These are phyloP conservation scores for Fusarium dlaminii DNA, from an alignment of 2,329 filamentous ascomycete genomes.

Conservation along the genomic window DNA sequence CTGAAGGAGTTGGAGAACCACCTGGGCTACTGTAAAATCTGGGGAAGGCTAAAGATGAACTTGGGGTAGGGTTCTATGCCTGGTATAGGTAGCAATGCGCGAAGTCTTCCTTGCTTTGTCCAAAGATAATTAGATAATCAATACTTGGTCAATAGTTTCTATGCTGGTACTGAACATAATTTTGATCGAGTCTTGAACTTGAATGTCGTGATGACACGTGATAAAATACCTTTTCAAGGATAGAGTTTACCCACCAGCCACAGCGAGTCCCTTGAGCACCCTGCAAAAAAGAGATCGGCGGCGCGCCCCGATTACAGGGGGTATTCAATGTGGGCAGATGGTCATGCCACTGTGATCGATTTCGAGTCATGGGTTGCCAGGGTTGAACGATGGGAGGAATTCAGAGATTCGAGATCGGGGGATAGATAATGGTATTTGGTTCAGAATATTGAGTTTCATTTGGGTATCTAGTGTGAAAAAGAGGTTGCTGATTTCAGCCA, in stretches of 20 bases:
- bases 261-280: neutral
- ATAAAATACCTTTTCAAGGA: neutral
- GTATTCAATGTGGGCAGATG: slow-evolving; percentile 38
- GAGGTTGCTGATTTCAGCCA: slow-evolving; percentile 8
- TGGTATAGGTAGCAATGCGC: neutral
- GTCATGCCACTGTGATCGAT: slow-evolving; percentile 36
- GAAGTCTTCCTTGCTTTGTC: neutral
- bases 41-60: neutral
- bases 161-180: neutral
- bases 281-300: slow-evolving; percentile 16
- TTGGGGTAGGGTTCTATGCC: neutral
- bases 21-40: neutral
- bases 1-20: neutral
- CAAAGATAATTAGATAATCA: neutral
- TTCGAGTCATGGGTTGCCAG: slow-evolving; percentile 19
- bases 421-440: neutral
- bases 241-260: slow-evolving; percentile 28
- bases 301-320: slow-evolving; percentile 30
- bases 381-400: slow-evolving; percentile 1
- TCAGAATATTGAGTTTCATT: slow-evolving; percentile 18
- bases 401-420: neutral
- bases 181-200: neutral
- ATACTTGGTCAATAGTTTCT: neutral
- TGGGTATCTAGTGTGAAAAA: slow-evolving; percentile 31
- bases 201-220: neutral